A percentile compares a stretch with the other conserved stretches of the same genome.
Conservation (phyloP, 1,284 basidiomycete genomes). For the Porogramme epimiltina region DNA sequence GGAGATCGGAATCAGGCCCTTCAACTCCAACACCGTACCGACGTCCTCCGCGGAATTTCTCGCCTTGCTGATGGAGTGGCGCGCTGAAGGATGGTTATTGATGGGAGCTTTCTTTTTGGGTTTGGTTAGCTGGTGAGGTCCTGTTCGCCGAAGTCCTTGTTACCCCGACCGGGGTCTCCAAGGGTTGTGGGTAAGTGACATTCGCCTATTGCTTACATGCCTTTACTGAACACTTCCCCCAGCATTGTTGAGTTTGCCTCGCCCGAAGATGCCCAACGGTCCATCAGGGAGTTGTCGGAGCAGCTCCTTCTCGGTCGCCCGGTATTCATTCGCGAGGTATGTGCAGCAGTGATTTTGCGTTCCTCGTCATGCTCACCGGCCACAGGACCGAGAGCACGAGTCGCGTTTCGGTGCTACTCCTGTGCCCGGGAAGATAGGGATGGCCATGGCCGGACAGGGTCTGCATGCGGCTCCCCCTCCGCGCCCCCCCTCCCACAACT, state of each 20-base stretch:
- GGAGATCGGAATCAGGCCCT: conserved; percentile 12
- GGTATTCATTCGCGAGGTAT: conserved; percentile 94
- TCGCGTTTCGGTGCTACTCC: conserved; percentile 93
- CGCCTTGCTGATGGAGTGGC: conserved; percentile 58
- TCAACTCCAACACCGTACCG: conserved; percentile 13
- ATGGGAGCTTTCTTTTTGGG: conserved; percentile 82
- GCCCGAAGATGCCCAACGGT: conserved; percentile 81
- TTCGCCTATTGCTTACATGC: conserved; percentile 7
- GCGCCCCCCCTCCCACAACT: conserved; percentile 74
- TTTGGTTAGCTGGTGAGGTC: conserved; percentile 91
- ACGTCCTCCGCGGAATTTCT: conserved; percentile 43
- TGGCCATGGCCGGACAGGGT: conserved; percentile 85
- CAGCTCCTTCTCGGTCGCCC: conserved; percentile 87
- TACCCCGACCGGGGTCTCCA: conserved; percentile 94
- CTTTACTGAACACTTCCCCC: neutral
- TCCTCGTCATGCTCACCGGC: neutral
- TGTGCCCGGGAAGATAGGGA: conserved; percentile 90
- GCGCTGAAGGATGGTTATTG: conserved; percentile 79
- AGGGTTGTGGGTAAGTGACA: conserved; percentile 93
- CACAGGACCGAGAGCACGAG: conserved; percentile 92
- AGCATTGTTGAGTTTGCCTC: conserved; percentile 93
- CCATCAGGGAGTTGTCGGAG: conserved; percentile 88
- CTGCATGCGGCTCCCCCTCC: conserved; percentile 73
- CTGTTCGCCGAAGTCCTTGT: conserved; percentile 98
- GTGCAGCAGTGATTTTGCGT: too few relatives aligned